Evolutionary conservation across 2,329 filamentous ascomycete species (phyloP).

Genomic region (Boeremia lycopersici): DNA sequence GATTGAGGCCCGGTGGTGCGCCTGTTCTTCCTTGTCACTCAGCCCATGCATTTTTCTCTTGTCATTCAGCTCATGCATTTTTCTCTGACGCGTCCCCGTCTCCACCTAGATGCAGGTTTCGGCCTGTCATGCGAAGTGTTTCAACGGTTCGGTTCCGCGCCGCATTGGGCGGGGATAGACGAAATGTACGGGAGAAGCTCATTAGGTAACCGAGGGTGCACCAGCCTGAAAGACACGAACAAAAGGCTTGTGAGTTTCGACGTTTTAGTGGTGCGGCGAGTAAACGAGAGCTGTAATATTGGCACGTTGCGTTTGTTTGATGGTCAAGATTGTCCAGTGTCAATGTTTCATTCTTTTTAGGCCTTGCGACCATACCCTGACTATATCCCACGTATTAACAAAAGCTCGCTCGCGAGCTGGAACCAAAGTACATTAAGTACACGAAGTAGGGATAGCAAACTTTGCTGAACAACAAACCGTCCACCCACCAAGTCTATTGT

Average conservation of each 20-base stretch:
- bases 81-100: constrained; percentile 6
- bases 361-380: constrained; percentile 1
- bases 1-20: neutral
- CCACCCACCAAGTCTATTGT: constrained; percentile 13
- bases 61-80: neutral
- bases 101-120: constrained; percentile 11
- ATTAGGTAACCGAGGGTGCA: constrained; percentile 5
- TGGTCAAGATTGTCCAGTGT: constrained; percentile 6
- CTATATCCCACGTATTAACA: constrained; percentile 8
- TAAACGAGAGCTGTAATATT: constrained; percentile 10
- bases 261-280: constrained; percentile 6
- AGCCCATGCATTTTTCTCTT: too few relatives aligned
- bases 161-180: constrained; percentile 9
- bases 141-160: constrained; percentile 12
- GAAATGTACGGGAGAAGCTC: constrained; percentile 1
- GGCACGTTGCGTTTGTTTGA: constrained; percentile 8
- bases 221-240: neutral
- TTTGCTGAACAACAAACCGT: constrained; percentile 2
- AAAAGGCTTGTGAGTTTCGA: neutral
- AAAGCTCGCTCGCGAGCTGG: constrained; percentile 7
- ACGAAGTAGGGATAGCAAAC: constrained; percentile 12
- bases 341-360: constrained; percentile 11
- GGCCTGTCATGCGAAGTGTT: constrained; percentile 13
- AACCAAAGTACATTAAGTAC: constrained; percentile 21
- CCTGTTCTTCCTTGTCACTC: neutral